Evolutionary conservation across 2,329 filamentous ascomycete genomes (phyloP), one percentile per base, ranked within the genome.

Genomic region (Monosporascus cannonballus): DNA sequence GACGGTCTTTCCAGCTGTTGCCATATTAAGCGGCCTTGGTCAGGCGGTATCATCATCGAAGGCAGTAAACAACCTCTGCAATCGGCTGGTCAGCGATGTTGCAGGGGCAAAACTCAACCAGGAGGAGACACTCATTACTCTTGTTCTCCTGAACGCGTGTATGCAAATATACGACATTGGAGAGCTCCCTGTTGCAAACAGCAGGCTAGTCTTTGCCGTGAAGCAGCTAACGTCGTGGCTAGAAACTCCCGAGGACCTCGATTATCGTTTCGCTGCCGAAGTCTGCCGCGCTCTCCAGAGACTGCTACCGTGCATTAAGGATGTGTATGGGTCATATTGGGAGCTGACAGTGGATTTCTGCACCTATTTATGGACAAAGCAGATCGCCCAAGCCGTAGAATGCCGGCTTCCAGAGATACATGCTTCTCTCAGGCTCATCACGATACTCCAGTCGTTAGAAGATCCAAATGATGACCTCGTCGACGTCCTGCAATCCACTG

Each of bases 281-380:
- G 69, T 78, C 56, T 80, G 83, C 65, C 71, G 84, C 61, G 76
- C 75, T 55, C 64, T 90, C 50, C 72, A 80, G 2, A 71, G 75
- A 3, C 72, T 96, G 3, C 69, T 96, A 0, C 89, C 89, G 2
- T 80, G 80, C 41, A 86, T 96, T 61, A 81, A 83, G 54, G 87
- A 91, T 47, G 84, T 96, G 1, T 96, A 96, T 62, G 94, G 93
- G 0, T 83, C 88, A 0, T 89, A 96, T 64, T 99, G 94, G 94
- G 80, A 85, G 49, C 80, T 80, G 47, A 70, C 79, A 0, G 70
- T 90, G 18, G 74, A 80, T 36, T 80, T 83, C 48, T 80, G 86
- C 54, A 71, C 78, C 11, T 69, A 72, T 7, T 70, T 84, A 0
- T 89, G 86, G 84, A 71, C 73, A 3, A 72, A 74, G 3, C 75